phyloP scores from a whole-genome alignment of 768 basidiomycete species.

The Tephrocybe sp. region DNA sequence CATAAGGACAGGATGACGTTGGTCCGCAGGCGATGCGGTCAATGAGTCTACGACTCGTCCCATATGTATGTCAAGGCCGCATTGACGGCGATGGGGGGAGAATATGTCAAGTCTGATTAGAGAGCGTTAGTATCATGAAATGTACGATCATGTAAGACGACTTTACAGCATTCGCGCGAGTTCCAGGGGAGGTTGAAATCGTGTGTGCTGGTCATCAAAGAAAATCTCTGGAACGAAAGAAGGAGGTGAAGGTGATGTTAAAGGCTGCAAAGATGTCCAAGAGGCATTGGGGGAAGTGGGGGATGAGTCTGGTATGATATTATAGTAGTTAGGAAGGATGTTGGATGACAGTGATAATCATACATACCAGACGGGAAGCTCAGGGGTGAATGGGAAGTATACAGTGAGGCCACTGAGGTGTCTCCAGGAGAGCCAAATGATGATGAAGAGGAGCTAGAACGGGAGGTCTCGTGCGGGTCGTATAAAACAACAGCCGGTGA shows the following conservation, averaged over 20 bases:
- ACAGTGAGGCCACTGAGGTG: constrained; percentile 45
- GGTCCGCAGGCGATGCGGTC: constrained; percentile 48
- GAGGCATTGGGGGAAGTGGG: constrained; percentile 50
- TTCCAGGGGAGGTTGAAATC: constrained; percentile 52
- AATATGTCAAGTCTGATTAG: constrained; percentile 67
- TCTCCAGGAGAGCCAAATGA: constrained; percentile 54
- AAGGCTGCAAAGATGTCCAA: constrained; percentile 45
- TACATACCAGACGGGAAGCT: constrained; percentile 49
- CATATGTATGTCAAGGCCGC: constrained; percentile 68
- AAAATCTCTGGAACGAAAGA: constrained; percentile 45
- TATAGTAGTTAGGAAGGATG: constrained; percentile 4
- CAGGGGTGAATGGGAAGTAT: constrained; percentile 52
- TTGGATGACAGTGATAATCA: neutral
- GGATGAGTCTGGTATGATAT: constrained; percentile 31
- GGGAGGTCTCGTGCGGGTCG: constrained; percentile 57
- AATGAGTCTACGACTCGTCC: constrained; percentile 63
- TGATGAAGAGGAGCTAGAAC: constrained; percentile 55
- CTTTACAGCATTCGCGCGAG: constrained; percentile 67
- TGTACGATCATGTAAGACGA: constrained; percentile 2
- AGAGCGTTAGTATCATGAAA: constrained; percentile 13
- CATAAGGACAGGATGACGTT: constrained; percentile 73
- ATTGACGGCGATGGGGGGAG: constrained; percentile 71
- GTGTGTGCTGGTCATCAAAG: constrained; percentile 49
- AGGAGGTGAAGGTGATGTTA: constrained; percentile 51
- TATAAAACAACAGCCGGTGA: constrained; percentile 68